Evolutionary conservation across 305 asterid species (phyloP), one percentile per base, ranked within the genome.

Genomic region (Caryopteris hybrid): DNA sequence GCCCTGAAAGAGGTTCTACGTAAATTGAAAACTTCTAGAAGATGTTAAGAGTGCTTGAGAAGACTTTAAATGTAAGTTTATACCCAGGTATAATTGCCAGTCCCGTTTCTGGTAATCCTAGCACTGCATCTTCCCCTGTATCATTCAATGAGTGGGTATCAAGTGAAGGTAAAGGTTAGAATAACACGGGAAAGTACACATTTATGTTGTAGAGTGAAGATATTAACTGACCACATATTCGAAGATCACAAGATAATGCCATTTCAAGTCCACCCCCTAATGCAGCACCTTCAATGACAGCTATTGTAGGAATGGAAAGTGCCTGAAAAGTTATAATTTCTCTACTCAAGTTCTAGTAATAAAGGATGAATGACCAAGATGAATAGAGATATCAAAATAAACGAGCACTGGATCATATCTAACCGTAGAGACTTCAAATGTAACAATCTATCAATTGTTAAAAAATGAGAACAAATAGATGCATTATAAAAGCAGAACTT

Each of bases 21-120:
- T 63, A 64, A 55, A 51, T 63, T 56, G 75, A 75, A 66, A 11
- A 46, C 71, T 31, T 41, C 18, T 48, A 54, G 14, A 73, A 62
- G 31, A 61, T 17, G 63, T 50, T 76, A 67, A 45, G n/a, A n/a
- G n/a, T n/a, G n/a, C n/a, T n/a, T n/a, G n/a, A n/a, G n/a, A n/a
- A 41, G 46, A 27, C 10, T 36, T 25, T 22, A 42, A 53, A 22
- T 29, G 18, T 53, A 9, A 68, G 52, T 45, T 64, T 80, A 59
- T 79, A 90, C 98, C 97, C 97, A 47, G 97, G 98, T 71, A 92
- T 92, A 76, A 92, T 83, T 14, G 98, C 98, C 70, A 93, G 97
- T 53, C 95, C 97, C 12, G 98, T 90, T 81, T 93, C 98, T 73
- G 98, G 98, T 71, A 90, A 66, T 79, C 97, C 96, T 42, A 90